Conservation (phyloP, 2,329 filamentous ascomycete genomes). For the Diaporthe eres region DNA sequence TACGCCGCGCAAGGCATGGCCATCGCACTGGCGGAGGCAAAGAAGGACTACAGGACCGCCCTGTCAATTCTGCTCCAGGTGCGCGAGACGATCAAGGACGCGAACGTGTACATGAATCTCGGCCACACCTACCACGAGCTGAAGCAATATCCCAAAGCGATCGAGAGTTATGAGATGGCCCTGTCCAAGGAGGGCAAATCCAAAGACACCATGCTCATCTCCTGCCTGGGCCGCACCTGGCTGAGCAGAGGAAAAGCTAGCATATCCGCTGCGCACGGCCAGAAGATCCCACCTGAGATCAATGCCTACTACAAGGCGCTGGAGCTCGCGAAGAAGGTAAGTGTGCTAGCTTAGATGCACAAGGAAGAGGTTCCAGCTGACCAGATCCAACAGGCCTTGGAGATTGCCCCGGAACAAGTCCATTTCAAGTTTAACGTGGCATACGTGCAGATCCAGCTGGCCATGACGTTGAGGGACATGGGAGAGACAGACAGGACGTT, state of each 20-base stretch:
- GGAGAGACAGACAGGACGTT: constrained; percentile 83
- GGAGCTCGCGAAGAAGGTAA: constrained; percentile 74
- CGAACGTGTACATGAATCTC: constrained; percentile 91
- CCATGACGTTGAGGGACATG: constrained; percentile 77
- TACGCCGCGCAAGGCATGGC: constrained; percentile 97
- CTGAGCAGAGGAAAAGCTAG: constrained; percentile 79
- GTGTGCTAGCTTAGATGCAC: constrained; percentile 38
- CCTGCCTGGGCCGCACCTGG: constrained; percentile 91
- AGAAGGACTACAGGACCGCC: constrained; percentile 86
- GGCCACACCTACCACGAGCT: constrained; percentile 94
- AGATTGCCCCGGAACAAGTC: constrained; percentile 83
- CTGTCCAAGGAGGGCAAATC: constrained; percentile 81
- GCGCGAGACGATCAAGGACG: constrained; percentile 89
- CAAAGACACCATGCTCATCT: constrained; percentile 83
- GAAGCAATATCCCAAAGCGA: constrained; percentile 89
- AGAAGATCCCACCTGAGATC: constrained; percentile 61
- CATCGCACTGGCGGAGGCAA: constrained; percentile 94
- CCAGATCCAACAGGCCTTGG: constrained; percentile 71
- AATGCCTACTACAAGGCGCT: constrained; percentile 71
- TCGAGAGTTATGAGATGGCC: constrained; percentile 94
- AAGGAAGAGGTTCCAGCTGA: constrained; percentile 45
- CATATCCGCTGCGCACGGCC: constrained; percentile 46
- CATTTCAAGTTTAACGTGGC: constrained; percentile 98
- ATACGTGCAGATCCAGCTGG: constrained; percentile 96
- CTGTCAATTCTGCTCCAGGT: constrained; percentile 92